Base-by-base conservation (phyloP, 495 filamentous ascomycete genomes). In the Ramalina intermedia region DNA sequence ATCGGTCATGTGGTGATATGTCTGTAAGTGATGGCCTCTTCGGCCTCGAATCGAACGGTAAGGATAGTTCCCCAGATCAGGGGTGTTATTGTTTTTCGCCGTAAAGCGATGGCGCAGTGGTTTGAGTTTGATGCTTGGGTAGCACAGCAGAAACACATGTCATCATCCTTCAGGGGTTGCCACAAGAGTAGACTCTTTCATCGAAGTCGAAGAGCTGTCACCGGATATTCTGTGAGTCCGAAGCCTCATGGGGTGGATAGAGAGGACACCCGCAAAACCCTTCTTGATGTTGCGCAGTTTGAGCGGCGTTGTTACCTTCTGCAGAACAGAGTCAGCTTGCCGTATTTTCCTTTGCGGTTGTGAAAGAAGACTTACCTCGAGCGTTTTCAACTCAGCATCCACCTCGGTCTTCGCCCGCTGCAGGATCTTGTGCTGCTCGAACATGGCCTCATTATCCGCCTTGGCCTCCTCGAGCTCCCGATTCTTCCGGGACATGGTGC, bases 311-410 rank as follows among this genome's bases (percentile, higher is more conserved):
- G 40, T 13, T 11, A 33, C 14, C 1, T 33, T 24, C 46, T 41
- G 23, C 18, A 47, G 27, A 11, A 37, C 1, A 14, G 12, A 12
- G 29, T 33, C 29, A 33, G 29, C 29, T 3, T 33, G 7, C 29
- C 0, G 29, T 13, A 4, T 1, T 6, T 3, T 16, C 21, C 11
- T 20, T 20, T 2, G 18, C 18, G n/a, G n/a, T n/a, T n/a, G n/a
- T n/a, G n/a, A n/a, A n/a, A n/a, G n/a, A n/a, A n/a, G n/a, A n/a
- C 44, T 37, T 37, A 47, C 44, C 44, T 47, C 44, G 1, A 47
- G n/a, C 16, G 44, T n/a, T 16, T 17, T 35, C 12, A 36, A 37
- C 6, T 47, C 26, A 6, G 3, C 27, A 14, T 36, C 44, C 13
- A 47, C 17, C 4, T 37, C n/a, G 17, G 26, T 36, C 33, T 20